phyloP scores from a whole-genome alignment of 164 flowering plant genomes.

The Tetracentron sinense region DNA sequence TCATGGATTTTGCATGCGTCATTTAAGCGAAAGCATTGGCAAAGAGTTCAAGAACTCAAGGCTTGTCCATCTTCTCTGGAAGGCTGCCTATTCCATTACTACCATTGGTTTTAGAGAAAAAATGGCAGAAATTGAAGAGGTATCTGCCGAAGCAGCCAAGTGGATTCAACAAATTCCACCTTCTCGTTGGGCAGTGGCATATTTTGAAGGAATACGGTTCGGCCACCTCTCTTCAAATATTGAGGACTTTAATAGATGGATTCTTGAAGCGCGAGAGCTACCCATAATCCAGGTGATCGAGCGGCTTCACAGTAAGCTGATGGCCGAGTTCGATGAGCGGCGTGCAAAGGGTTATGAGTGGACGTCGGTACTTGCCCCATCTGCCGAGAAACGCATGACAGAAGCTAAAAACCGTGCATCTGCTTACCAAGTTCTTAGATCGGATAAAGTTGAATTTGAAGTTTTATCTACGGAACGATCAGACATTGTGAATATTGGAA shows the following conservation, averaged over 20 bases:
- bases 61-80: slow-evolving; percentile 65
- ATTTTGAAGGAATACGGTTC: slow-evolving; percentile 60
- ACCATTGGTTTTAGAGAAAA: slow-evolving; percentile 47
- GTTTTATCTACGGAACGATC: slow-evolving; percentile 63
- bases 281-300: slow-evolving; percentile 80
- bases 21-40: slow-evolving; percentile 56
- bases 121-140: slow-evolving; percentile 67
- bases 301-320: slow-evolving; percentile 50
- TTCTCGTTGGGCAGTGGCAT: slow-evolving; percentile 59
- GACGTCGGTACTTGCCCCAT: slow-evolving; percentile 62
- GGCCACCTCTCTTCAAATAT: slow-evolving; percentile 68
- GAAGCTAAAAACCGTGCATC: slow-evolving; percentile 51
- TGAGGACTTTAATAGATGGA: slow-evolving; percentile 65
- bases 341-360: slow-evolving; percentile 40
- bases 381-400: slow-evolving; percentile 56
- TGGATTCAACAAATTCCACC: slow-evolving; percentile 68
- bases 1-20: slow-evolving; percentile 63
- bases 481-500: slow-evolving; percentile 67
- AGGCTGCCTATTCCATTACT: slow-evolving; percentile 67
- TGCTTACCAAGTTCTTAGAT: slow-evolving; percentile 60
- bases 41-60: slow-evolving; percentile 71
- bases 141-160: slow-evolving; percentile 60
- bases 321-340: slow-evolving; percentile 52
- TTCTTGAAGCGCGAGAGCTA: slow-evolving; percentile 65
- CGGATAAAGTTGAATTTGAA: slow-evolving; percentile 84